phyloP scores from a whole-genome alignment of 225 moss, liverwort and hornwort species.

The Physcomitrellopsis africana region DNA sequence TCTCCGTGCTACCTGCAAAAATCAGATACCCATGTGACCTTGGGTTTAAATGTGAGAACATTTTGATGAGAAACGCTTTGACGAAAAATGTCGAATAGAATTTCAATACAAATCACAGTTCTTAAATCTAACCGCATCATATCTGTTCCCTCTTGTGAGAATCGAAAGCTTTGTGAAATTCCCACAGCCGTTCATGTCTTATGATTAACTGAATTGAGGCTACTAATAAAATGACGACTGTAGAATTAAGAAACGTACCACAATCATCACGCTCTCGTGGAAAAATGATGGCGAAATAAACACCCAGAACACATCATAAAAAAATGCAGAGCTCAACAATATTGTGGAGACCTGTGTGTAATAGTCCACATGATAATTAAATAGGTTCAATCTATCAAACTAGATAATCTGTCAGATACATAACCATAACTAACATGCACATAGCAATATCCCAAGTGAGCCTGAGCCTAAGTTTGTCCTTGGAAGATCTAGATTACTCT shows the following conservation, averaged over 20 bases:
- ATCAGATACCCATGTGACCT: slow-evolving; percentile 19
- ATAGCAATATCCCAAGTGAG: slow-evolving; percentile 9
- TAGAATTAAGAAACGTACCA: slow-evolving; percentile 58
- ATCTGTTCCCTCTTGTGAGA: not conserved
- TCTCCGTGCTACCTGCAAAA: slow-evolving; percentile 85
- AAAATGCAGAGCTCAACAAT: slow-evolving; percentile 90
- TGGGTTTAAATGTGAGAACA: not conserved
- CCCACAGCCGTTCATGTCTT: not conserved
- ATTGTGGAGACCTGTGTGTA: slow-evolving; percentile 79
- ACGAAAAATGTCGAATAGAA: not conserved
- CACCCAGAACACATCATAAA: slow-evolving; percentile 99
- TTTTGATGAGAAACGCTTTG: no score
- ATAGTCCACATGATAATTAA: slow-evolving; percentile 4
- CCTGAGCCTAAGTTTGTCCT: not conserved
- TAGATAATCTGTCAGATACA: slow-evolving; percentile 5
- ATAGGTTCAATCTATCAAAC: slow-evolving; percentile 3
- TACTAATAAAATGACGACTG: slow-evolving; percentile 1
- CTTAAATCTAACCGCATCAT: not conserved
- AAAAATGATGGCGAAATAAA: slow-evolving; percentile 90
- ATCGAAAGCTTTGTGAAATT: not conserved
- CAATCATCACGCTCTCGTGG: slow-evolving; percentile 99
- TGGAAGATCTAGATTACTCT: not conserved
- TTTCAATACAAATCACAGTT: not conserved
- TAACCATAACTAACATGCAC: not conserved
- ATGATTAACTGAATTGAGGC: slow-evolving; percentile 4